Evolutionary conservation across 1,284 basidiomycete genomes (phyloP), one percentile per base, ranked within the genome.

Genomic region (Limonomyces culmigenus): DNA sequence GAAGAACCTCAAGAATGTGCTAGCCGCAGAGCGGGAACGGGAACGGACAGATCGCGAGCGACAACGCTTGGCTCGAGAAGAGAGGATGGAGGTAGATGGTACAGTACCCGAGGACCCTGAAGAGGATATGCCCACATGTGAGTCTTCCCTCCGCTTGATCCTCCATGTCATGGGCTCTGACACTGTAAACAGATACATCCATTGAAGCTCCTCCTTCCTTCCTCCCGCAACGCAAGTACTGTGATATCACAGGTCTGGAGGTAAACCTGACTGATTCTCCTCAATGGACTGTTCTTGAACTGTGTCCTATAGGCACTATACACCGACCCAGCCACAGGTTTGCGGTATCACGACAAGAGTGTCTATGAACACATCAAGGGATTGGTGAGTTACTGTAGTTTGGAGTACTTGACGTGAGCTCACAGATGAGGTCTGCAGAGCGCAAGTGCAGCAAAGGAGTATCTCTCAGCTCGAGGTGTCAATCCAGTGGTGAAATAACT

Each of bases 181-280:
- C n/a, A 11, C 10, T 35, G 11, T 12, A n/a, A 11, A 13, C 45
- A 88, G 84, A 88, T 46, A 67, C 70, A 1, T 79, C 76, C 1
- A 84, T 91, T 33, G 86, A 91, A 48, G 84, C 86, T 5, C 83
- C 86, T 1, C 86, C 85, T 0, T 86, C 79, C 12, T 51, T 89
- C 1, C 57, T 83, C 4, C 86, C 86, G 2, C 74, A 74, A 36
- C 68, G 71, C 43, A 74, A 77, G 43, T 86, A 83, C 42, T 91
- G 86, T 47, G 86, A 91, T 53, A 83, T 91, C 4, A 91, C 86
- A 0, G 85, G 86, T 0, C 60, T 91, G 4, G 78, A 86, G 54
- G 83, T 79, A 38, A 12, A 58, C 45, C 29, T 3, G 23, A 16
- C 15, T 19, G 19, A 29, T 37, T 19, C 13, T 11, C 20, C 14